These are phyloP conservation scores for Penicillium concentricum DNA, from an alignment of 2,329 filamentous ascomycete genomes.

Conservation along the genomic window DNA sequence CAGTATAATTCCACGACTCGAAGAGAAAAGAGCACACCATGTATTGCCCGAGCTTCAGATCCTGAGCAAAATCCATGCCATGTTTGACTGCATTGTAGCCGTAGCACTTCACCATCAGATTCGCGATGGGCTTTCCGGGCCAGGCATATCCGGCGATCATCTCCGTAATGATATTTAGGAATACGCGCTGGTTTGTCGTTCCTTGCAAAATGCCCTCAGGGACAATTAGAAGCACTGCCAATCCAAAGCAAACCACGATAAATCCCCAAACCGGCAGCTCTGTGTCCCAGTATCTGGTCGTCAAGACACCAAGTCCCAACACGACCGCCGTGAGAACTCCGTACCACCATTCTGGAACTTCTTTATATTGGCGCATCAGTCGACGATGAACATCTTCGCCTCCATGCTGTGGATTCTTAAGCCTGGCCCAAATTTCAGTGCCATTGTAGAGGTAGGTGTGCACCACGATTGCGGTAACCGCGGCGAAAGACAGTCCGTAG, in stretches of 20 bases:
- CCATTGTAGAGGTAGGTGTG: constrained; percentile 38
- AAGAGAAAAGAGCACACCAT: constrained; percentile 17
- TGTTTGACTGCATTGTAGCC: constrained; percentile 37
- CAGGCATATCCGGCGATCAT: constrained; percentile 35
- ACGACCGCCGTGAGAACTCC: constrained; percentile 29
- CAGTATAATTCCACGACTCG: background rate
- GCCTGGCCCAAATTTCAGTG: constrained; percentile 34
- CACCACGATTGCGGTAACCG: constrained; percentile 34
- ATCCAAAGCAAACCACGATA: constrained; percentile 37
- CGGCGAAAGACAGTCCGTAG: constrained; percentile 39
- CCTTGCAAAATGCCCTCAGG: constrained; percentile 41
- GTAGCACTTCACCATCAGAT: constrained; percentile 37
- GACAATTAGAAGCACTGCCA: constrained; percentile 41
- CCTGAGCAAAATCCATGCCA: constrained; percentile 34
- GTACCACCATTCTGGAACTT: constrained; percentile 66
- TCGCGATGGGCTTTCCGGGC: constrained; percentile 37
- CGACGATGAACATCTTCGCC: constrained; percentile 64
- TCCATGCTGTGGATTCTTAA: constrained; percentile 30
- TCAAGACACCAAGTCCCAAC: constrained; percentile 36
- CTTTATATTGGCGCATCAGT: constrained; percentile 62
- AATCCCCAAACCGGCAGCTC: constrained; percentile 43
- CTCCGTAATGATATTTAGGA: constrained; percentile 36
- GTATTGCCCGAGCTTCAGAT: constrained; percentile 35
- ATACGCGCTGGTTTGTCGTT: constrained; percentile 31
- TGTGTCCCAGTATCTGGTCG: constrained; percentile 34